Base-by-base conservation (phyloP, 805 yeast genomes). In the Sungouiozyma ichnusensis region DNA sequence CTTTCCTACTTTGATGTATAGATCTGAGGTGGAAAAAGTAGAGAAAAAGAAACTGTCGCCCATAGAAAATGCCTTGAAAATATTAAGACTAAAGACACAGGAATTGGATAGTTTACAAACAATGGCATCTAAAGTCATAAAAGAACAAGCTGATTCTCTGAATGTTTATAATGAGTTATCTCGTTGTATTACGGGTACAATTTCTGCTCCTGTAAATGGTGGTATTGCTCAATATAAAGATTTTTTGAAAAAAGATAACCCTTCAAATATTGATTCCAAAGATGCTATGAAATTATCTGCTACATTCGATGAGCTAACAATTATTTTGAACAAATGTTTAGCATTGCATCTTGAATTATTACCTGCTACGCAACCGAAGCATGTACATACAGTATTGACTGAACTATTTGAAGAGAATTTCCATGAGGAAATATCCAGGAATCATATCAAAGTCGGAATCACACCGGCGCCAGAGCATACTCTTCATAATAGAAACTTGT, bases 121-220 rank as follows among this genome's bases (percentile, higher is more conserved):
- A 47, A 63, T 74, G 65, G 72, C 77, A 38, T 68, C 68, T 50
- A 68, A 70, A 52, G 72, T 76, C 2, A 49, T 72, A 42, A 74
- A 69, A 48, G 78, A 76, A 20, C 73, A 72, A 51, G 67, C 69
- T 0, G 75, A 71, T 39, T 65, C 62, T 38, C 55, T 67, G 2
- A 62, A 77, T 0, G 58, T 73, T 20, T 79, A 79, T 57, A 72
- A 73, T 49, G 85, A 78, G 54, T 63, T 83, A 46, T 78, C 88
- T 4, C 69, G 90, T 60, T 77, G 76, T 53, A 65, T 81, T 42
- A 74, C 85, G 2, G 95, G 95, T 35, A 84, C 95, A 0, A 88
- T 87, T 42, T 94, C 85, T 57, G 77, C 95, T 0, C 95, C 95
- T 3, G 90, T 86, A 4, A 86, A 86, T 57, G 96, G 96, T 31